Evolutionary conservation across 2,329 filamentous ascomycete species (phyloP), one percentile per base, ranked within the genome.

Genomic region (Aspergillus tamarii): DNA sequence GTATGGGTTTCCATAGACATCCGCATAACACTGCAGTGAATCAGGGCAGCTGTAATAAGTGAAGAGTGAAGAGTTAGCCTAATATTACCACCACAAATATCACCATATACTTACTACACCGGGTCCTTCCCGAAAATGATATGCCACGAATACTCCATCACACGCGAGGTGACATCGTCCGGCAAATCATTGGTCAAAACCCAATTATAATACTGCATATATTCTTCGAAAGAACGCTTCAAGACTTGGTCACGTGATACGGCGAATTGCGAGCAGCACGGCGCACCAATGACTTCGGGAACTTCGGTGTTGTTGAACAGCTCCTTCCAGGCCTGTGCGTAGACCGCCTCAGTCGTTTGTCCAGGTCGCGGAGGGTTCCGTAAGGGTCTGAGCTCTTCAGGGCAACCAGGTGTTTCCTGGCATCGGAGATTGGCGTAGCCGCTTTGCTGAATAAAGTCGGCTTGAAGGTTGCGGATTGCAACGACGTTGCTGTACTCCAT

Each of bases 201-300:
- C 83, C 84, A 86, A 19, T 79, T 69, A 14, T 82, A 76, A 64
- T 79, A 81, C 11, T 76, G 71, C 45, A 79, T 70, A 65, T 85
- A 86, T 16, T 85, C 80, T 11, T 73, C 73, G 55, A 73, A 73
- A 6, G 77, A 75, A 16, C 80, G 76, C 64, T 80, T 73, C 4
- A 72, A 73, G 8, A 85, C 78, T 66, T 82, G 82, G 9, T 84
- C 81, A 19, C 81, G 76, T 3, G 85, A 84, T 10, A 89, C 84
- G 0, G 84, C 88, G 65, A 90, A 90, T 74, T 90, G 88, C n/a
- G 87, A 85, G 74, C 87, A 89, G 72, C 87, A 89, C 21, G 85
- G 81, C 6, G 83, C 82, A 2, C 82, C 85, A 8, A 89, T 79
- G 3, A 80, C 69, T 3, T 81, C 75, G 0, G 86, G 85, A 0